phyloP scores from a whole-genome alignment of 352 stramenopile genomes.

The Thalassiosira oceanica region DNA sequence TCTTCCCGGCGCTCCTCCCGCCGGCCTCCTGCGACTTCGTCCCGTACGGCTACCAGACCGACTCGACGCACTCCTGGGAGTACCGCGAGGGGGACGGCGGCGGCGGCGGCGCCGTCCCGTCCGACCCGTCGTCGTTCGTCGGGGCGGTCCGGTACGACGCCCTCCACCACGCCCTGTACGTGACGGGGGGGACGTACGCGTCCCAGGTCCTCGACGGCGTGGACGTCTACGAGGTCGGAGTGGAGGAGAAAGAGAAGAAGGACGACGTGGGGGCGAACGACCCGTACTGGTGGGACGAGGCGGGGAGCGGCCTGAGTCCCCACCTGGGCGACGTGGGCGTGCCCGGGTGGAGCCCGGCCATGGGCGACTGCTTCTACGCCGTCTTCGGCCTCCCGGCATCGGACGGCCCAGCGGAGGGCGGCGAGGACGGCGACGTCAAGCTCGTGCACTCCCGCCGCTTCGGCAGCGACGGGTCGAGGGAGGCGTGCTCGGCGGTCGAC shows the following conservation, averaged over 20 bases:
- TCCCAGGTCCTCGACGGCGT: constrained; percentile 28
- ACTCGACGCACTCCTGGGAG: constrained; percentile 23
- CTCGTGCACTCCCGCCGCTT: constrained; percentile 44
- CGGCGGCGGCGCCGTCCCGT: not conserved
- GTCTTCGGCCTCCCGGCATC: constrained; percentile 31
- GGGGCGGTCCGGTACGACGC: constrained; percentile 39
- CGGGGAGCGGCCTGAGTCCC: constrained; percentile 15
- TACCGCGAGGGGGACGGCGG: not conserved
- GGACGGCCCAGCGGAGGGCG: not conserved
- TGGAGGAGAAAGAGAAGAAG: constrained; percentile 9
- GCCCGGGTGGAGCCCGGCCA: constrained; percentile 6
- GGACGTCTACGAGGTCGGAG: constrained; percentile 20
- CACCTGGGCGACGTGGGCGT: constrained; percentile 30
- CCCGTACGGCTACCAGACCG: constrained; percentile 47
- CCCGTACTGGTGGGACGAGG: constrained; percentile 32
- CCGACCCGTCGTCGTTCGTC: constrained; percentile 30
- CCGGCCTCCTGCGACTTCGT: not conserved
- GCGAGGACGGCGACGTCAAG: constrained; percentile 1
- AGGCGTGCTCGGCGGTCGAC: constrained; percentile 40
- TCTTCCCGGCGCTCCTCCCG: not conserved
- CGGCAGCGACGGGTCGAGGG: constrained; percentile 2
- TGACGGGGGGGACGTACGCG: constrained; percentile 28
- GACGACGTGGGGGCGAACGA: constrained; percentile 8
- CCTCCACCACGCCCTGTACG: constrained; percentile 45
- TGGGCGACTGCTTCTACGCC: constrained; percentile 49